phyloP scores from a whole-genome alignment of 2,329 filamentous ascomycete species.

The Sporothrix pseudoabietina region DNA sequence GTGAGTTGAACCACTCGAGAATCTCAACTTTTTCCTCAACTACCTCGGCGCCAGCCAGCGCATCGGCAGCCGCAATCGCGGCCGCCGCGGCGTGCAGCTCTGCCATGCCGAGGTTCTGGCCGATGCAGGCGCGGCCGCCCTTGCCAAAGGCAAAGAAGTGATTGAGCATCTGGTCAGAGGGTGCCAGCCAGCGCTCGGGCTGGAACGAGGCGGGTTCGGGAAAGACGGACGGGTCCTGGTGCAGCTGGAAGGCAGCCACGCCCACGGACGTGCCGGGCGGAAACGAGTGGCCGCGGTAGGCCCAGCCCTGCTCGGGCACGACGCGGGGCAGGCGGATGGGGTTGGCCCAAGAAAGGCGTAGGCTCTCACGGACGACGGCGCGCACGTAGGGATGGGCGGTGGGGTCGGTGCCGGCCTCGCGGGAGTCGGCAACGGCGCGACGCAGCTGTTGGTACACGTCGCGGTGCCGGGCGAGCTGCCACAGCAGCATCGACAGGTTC shows the following conservation, averaged over 20 bases:
- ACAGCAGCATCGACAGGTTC: constrained; percentile 31
- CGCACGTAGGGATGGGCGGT: constrained; percentile 30
- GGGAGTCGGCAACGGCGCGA: too few relatives aligned
- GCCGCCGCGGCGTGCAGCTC: constrained; percentile 30
- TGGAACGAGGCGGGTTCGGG: constrained; percentile 31
- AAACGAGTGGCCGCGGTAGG: constrained; percentile 34
- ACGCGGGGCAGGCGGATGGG: constrained; percentile 32
- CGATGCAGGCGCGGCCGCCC: constrained; percentile 36
- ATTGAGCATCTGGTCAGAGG: constrained; percentile 26
- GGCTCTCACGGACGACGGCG: constrained; percentile 33
- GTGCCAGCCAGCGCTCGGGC: constrained; percentile 36
- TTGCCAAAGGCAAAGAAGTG: constrained; percentile 36
- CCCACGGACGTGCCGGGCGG: constrained; percentile 36
- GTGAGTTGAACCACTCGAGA: constrained; percentile 32
- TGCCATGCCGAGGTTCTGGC: constrained; percentile 32
- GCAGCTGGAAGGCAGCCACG: constrained; percentile 34
- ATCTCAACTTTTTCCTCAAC: constrained; percentile 16
- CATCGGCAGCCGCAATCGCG: constrained; percentile 18
- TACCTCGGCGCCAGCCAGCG: background rate
- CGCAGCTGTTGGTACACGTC: constrained; percentile 5
- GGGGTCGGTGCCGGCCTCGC: background rate
- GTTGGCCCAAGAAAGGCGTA: constrained; percentile 33
- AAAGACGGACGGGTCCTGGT: constrained; percentile 35
- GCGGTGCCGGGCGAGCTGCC: constrained; percentile 22
- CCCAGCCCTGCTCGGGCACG: constrained; percentile 28